Evolutionary conservation across 345 rosid genomes (phyloP), one percentile per base, ranked within the genome.

Genomic region (Atalantia buxifolia): DNA sequence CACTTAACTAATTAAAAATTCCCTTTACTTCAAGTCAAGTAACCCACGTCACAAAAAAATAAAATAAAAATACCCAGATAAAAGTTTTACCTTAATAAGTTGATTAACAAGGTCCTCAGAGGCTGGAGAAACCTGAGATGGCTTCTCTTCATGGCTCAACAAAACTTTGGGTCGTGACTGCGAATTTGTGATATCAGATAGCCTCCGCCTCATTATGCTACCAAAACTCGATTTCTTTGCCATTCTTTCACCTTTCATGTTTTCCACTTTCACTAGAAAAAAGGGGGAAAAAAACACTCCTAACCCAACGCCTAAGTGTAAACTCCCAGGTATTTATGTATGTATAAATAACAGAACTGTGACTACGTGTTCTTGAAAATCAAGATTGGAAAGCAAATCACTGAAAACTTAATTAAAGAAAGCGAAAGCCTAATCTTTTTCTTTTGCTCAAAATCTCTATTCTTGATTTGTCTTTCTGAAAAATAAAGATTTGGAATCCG

Each of bases 171-270:
- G 76, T 70, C 84, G 93, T 38, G 82, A 33, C 76, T 85, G 92
- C 38, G 81, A 75, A 79, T 91, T 92, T 28, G 97, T 89, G 50
- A 92, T 90, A 64, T 92, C 92, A 78, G 93, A 86, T 12, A 91
- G 89, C 38, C 88, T 82, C 75, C 67, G 88, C 75, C 91, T 87
- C 81, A 83, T 77, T 72, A 85, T 83, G 76, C 75, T 74, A 55
- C 93, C 87, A 63, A 89, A 82, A 40, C 92, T 87, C 50, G 89
- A 83, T 81, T 82, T 86, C 82, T 86, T 89, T 24, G 81, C 84
- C 78, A 82, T 79, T 79, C 73, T 86, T 74, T 76, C 78, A 63
- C 90, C 86, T 67, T 83, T 75, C 84, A 83, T 83, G 30, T 59
- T 67, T 42, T 45, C 48, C 69, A 4, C 57, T 53, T 53, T 18